Percentiles rank a stretch among this genome's conserved stretches.
Conservation (phyloP, 441 rosid species). For the Eutrema salsugineum region DNA sequence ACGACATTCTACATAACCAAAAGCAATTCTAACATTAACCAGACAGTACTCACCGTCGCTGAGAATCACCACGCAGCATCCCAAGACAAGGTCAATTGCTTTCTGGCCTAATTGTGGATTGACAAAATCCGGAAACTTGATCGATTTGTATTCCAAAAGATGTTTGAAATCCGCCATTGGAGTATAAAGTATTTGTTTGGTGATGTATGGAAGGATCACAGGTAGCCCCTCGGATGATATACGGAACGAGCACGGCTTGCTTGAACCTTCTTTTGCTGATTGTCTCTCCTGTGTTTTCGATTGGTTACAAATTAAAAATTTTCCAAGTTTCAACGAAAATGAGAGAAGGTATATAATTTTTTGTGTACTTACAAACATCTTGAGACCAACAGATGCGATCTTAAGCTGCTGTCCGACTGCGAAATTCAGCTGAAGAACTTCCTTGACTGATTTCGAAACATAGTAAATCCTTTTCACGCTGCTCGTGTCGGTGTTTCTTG, state of each 20-base stretch:
- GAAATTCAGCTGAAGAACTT: conserved; percentile 72
- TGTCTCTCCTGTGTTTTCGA: conserved; percentile 65
- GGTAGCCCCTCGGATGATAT: conserved; percentile 93
- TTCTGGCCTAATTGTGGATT: conserved; percentile 59
- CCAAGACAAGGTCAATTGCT: conserved; percentile 66
- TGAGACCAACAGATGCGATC: conserved; percentile 84
- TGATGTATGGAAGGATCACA: conserved; percentile 76
- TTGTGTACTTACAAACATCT: conserved; percentile 81
- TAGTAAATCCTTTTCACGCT: conserved; percentile 91
- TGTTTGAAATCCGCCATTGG: conserved; percentile 69
- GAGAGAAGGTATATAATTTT: background rate
- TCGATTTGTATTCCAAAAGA: conserved; percentile 75
- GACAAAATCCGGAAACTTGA: conserved; percentile 78
- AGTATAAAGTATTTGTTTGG: conserved; percentile 66
- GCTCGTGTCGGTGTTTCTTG: conserved; percentile 71
- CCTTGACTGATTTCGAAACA: conserved; percentile 74
- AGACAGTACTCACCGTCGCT: conserved; percentile 42
- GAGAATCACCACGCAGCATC: conserved; percentile 80
- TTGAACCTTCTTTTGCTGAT: conserved; percentile 65
- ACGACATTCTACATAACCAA: background rate
- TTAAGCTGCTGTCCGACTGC: conserved; percentile 82
- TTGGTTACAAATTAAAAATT: background rate
- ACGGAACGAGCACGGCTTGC: conserved; percentile 68
- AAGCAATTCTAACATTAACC: background rate
- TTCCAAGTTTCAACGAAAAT: background rate